A percentile compares a stretch with the other conserved stretches of the same genome.
phyloP scores from a whole-genome alignment of 257 asterid genomes.

The Cinchona pubescens region DNA sequence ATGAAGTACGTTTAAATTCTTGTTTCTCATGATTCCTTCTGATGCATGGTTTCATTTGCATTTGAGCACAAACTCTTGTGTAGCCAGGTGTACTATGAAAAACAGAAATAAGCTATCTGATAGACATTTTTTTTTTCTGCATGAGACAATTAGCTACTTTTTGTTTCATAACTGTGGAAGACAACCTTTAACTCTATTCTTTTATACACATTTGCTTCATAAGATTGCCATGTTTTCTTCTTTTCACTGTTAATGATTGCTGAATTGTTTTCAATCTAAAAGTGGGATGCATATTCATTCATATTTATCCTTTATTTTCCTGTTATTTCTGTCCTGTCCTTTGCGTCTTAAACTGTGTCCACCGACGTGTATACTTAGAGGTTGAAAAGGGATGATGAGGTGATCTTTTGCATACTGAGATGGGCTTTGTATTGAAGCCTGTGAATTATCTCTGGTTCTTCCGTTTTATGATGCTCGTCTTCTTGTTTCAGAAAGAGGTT shows the following conservation, averaged over 20 bases:
- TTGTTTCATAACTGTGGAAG: neutral
- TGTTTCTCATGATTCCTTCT: neutral
- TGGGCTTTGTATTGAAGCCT: neutral
- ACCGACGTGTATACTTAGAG: neutral
- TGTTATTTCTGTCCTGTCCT: neutral
- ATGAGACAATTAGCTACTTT: no score
- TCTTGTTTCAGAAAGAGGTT: conserved; percentile 66
- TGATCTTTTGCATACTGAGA: neutral
- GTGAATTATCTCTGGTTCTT: neutral
- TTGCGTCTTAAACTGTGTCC: neutral
- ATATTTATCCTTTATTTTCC: neutral
- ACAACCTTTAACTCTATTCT: no score
- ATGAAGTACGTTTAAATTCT: conserved; percentile 46
- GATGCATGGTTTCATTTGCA: neutral
- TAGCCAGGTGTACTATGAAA: neutral
- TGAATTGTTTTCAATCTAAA: neutral
- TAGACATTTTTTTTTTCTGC: neutral
- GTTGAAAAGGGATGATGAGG: neutral
- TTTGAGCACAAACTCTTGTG: neutral
- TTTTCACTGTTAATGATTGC: neutral
- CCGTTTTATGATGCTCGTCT: neutral
- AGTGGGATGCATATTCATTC: neutral
- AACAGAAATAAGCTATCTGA: neutral
- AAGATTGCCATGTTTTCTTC: neutral
- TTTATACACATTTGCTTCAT: no score